Evolutionary conservation across 108 stramenopile genomes (phyloP).

Genomic region (Cafeteria roenbergensis): DNA sequence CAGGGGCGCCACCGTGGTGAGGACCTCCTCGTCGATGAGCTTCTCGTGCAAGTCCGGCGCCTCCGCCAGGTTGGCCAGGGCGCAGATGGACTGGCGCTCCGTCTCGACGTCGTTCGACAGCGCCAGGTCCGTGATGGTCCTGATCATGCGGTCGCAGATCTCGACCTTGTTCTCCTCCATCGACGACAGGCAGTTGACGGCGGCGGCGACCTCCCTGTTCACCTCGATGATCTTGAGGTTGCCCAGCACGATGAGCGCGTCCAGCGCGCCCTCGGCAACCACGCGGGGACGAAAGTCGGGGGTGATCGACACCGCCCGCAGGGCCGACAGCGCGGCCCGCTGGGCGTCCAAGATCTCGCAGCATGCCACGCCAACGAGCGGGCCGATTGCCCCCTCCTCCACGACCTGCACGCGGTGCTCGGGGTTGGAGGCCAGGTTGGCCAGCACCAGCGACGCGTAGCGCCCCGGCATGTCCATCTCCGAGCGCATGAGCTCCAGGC

Average conservation of each 20-base stretch:
- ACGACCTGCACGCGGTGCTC: conserved; percentile 52
- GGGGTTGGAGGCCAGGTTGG: conserved; percentile 58
- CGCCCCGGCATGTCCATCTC: conserved; percentile 51
- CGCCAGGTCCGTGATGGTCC: conserved; percentile 55
- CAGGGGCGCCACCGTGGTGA: conserved; percentile 53
- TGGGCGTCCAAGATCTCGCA: conserved; percentile 61
- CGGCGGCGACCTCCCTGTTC: conserved; percentile 54
- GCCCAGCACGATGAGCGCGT: conserved; percentile 63
- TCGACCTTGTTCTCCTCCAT: conserved; percentile 69
- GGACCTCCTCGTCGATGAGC: conserved; percentile 55
- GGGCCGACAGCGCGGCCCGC: conserved; percentile 54
- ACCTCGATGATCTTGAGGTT: conserved; percentile 49
- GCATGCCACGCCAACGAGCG: conserved; percentile 58
- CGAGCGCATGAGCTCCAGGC: conserved; percentile 48
- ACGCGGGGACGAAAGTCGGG: conserved; percentile 46
- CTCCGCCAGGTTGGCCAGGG: conserved; percentile 63
- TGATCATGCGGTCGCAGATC: conserved; percentile 57
- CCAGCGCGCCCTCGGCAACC: conserved; percentile 56
- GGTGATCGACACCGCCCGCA: conserved; percentile 56
- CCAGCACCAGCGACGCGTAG: conserved; percentile 59
- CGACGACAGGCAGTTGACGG: conserved; percentile 57
- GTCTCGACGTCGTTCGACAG: conserved; percentile 52
- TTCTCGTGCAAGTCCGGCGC: conserved; percentile 52
- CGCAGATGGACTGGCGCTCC: conserved; percentile 59
- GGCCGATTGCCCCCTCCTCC: conserved; percentile 53